These are phyloP conservation scores for Hymenochaete sp. DNA, from an alignment of 1,284 basidiomycete genomes.

Conservation along the genomic window DNA sequence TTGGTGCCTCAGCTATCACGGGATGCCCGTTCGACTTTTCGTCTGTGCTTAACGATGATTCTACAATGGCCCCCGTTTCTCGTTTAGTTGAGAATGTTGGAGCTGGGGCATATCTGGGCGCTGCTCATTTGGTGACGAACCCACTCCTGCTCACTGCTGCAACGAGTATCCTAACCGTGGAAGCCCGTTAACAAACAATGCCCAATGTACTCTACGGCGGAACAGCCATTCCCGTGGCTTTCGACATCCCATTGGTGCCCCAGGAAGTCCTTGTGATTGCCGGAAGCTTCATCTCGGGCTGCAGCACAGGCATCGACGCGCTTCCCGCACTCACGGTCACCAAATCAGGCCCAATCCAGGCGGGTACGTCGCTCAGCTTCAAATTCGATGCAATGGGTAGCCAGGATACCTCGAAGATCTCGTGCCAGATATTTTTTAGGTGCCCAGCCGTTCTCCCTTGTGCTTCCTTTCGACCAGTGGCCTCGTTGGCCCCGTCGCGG, in stretches of 20 bases:
- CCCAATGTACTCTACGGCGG: slow-evolving; percentile 62
- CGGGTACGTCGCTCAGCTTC: slow-evolving; percentile 59
- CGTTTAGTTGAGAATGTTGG: slow-evolving; percentile 76
- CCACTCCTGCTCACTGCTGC: slow-evolving; percentile 60
- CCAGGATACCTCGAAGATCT: slow-evolving; percentile 39
- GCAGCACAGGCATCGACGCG: slow-evolving; percentile 54
- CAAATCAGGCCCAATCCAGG: slow-evolving; percentile 45
- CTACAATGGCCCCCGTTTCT: slow-evolving; percentile 66
- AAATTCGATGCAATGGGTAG: slow-evolving; percentile 47
- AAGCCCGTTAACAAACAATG: slow-evolving; percentile 74
- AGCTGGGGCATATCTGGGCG: slow-evolving; percentile 74
- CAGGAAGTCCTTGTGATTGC: slow-evolving; percentile 68
- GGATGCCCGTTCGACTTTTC: slow-evolving; percentile 66
- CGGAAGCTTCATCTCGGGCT: slow-evolving; percentile 64
- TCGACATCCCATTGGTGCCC: slow-evolving; percentile 64
- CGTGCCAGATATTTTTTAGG: slow-evolving; percentile 75
- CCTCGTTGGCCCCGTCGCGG: slow-evolving; percentile 62
- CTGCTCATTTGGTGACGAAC: slow-evolving; percentile 54
- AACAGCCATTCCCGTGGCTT: slow-evolving; percentile 54
- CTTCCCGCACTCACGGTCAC: slow-evolving; percentile 56
- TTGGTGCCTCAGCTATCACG: slow-evolving; percentile 47
- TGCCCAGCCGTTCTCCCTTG: slow-evolving; percentile 45
- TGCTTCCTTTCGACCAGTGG: slow-evolving; percentile 44
- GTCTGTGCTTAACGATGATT: slow-evolving; percentile 53
- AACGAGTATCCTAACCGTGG: slow-evolving; percentile 71